phyloP scores from a whole-genome alignment of 495 filamentous ascomycete genomes.

The Penicillium diatomitis region DNA sequence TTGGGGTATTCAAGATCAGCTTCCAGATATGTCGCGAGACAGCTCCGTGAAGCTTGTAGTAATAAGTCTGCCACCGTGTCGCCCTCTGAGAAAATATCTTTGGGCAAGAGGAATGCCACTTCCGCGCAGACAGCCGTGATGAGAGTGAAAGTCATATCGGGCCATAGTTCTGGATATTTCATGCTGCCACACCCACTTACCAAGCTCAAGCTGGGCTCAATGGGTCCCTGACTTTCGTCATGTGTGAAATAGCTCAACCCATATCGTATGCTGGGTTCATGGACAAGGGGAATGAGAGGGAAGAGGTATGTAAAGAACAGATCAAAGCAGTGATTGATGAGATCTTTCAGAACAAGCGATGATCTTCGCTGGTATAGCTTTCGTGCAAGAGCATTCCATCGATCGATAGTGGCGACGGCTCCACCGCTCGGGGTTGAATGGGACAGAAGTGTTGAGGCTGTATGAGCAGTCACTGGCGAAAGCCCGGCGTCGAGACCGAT shows the following conservation, averaged over 20 bases:
- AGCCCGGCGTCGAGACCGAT: conserved; percentile 8
- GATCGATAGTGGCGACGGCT: conserved; percentile 7
- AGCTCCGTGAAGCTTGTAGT: conserved; percentile 12
- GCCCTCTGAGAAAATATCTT: conserved; percentile 13
- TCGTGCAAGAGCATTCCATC: conserved; percentile 9
- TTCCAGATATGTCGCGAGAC: conserved; percentile 14
- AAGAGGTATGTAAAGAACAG: conserved; percentile 21
- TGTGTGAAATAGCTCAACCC: conserved; percentile 11
- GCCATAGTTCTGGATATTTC: conserved; percentile 15
- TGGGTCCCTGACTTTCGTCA: not conserved
- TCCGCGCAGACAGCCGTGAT: conserved; percentile 19
- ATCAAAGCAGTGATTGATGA: conserved; percentile 14
- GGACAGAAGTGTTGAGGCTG: conserved; percentile 8
- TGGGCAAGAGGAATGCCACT: conserved; percentile 14
- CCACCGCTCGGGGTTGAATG: conserved; percentile 5
- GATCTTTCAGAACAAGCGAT: conserved; percentile 3
- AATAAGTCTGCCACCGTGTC: conserved; percentile 12
- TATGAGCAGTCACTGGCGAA: conserved; percentile 12
- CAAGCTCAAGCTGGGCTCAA: not conserved
- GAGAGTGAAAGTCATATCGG: conserved; percentile 18
- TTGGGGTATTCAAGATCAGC: conserved; percentile 19
- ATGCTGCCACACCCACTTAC: conserved; percentile 2
- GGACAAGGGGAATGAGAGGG: conserved; percentile 21
- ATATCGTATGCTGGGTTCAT: conserved; percentile 19
- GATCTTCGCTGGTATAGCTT: not conserved